A percentile compares a stretch with the other conserved stretches of the same genome.
Evolutionary conservation across 139 green algal species (phyloP).

Genomic region (Eudorina sp.): DNA sequence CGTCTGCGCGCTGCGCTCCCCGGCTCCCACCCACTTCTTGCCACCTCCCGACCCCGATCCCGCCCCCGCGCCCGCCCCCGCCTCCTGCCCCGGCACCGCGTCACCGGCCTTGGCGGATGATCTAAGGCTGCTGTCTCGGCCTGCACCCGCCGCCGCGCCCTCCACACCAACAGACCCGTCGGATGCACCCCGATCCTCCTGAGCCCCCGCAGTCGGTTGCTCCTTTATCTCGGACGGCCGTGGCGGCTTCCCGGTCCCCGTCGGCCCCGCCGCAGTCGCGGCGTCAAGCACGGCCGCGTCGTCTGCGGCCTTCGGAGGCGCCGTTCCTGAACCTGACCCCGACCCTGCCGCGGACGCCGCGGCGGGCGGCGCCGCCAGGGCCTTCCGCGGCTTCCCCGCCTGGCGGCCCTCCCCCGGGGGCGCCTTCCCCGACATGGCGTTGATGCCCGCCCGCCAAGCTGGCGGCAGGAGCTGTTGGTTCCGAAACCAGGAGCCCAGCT

Average conservation of each 20-base stretch:
- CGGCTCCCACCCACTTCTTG: background rate
- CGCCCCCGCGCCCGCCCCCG: background rate
- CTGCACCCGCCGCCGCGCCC: background rate
- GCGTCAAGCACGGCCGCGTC: background rate
- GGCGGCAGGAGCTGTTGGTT: background rate
- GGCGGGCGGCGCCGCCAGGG: background rate
- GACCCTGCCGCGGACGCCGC: background rate
- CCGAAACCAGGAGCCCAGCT: background rate
- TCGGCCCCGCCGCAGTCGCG: background rate
- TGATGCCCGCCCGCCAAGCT: background rate
- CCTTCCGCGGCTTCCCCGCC: background rate
- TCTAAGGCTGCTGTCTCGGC: too few species aligned
- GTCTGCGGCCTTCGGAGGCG: background rate
- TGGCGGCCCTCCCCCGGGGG: background rate
- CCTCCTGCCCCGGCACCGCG: too few species aligned
- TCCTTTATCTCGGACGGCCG: background rate
- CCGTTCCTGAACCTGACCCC: background rate
- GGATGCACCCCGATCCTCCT: background rate
- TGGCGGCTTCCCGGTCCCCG: background rate
- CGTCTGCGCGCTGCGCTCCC: background rate
- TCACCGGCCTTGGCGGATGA: too few species aligned
- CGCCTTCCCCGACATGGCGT: background rate
- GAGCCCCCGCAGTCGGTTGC: too few species aligned
- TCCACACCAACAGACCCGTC: background rate
- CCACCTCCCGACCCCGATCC: background rate